Percentiles rank a stretch among this genome's conserved stretches.
phyloP scores from a whole-genome alignment of 148 eudicot genomes.

The Euryodendron excelsum region DNA sequence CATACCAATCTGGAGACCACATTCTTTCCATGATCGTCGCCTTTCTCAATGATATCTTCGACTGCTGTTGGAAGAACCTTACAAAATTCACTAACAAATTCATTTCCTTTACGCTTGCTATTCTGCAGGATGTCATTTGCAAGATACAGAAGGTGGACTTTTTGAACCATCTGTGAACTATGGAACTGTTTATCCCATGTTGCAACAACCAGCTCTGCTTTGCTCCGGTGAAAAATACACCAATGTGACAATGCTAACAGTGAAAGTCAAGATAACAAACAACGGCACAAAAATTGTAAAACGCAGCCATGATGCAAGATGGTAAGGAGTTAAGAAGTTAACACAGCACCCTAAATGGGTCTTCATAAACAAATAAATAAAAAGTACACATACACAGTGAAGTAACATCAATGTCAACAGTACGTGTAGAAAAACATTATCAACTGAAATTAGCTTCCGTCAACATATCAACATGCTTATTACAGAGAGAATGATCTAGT shows the following conservation, averaged over 20 bases:
- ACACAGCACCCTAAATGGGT: not conserved
- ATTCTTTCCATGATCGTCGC: constrained; percentile 70
- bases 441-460: not conserved
- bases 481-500: not conserved
- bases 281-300: not conserved
- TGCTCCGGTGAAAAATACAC: constrained; percentile 95
- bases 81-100: constrained; percentile 92
- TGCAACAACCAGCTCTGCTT: constrained; percentile 81
- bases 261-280: constrained; percentile 46
- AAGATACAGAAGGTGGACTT: constrained; percentile 79
- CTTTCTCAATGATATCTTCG: constrained; percentile 65
- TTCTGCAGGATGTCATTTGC: constrained; percentile 96
- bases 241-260: constrained; percentile 86
- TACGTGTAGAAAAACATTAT: not conserved
- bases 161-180: constrained; percentile 54
- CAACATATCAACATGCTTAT: not conserved
- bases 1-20: constrained; percentile 88
- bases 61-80: constrained; percentile 95
- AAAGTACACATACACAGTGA: too few relatives aligned
- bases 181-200: constrained; percentile 90
- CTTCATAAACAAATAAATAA: not conserved
- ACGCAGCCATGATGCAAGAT: not conserved
- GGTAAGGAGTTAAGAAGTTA: not conserved
- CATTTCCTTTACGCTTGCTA: constrained; percentile 97
- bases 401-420: too few relatives aligned